Percentiles rank a stretch among this genome's conserved stretches.
Evolutionary conservation across 2,329 filamentous ascomycete species (phyloP).

Genomic region (Coniella vitis): DNA sequence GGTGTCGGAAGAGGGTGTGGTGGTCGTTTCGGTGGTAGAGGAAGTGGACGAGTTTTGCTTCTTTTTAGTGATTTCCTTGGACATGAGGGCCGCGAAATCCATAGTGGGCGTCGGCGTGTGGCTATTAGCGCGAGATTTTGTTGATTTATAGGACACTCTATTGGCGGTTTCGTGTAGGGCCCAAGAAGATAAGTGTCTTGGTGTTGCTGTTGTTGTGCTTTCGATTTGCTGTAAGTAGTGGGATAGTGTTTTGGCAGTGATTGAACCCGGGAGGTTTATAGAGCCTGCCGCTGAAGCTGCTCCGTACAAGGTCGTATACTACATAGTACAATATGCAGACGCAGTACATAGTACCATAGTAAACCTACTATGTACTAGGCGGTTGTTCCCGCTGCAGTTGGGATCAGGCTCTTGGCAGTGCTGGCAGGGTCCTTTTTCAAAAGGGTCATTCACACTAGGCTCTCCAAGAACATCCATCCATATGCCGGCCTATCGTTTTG

Average conservation of each 20-base stretch:
- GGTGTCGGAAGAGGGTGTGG: slow-evolving; percentile 20
- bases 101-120: slow-evolving; percentile 42
- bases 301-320: slow-evolving; percentile 9
- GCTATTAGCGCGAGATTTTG: neutral
- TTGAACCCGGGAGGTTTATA: neutral
- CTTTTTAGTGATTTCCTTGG: slow-evolving; percentile 81
- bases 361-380: too few relatives aligned
- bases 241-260: neutral
- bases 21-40: slow-evolving; percentile 19
- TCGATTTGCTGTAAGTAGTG: too few relatives aligned
- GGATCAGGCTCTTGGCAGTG: neutral
- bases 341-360: too few relatives aligned
- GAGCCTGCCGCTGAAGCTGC: neutral
- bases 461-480: too few relatives aligned
- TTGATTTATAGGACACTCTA: neutral
- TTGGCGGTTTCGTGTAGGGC: neutral
- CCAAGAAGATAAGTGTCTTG: too few relatives aligned
- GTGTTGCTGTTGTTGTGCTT: too few relatives aligned
- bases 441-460: too few relatives aligned
- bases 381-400: slow-evolving; percentile 6
- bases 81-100: slow-evolving; percentile 95
- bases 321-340: too few relatives aligned
- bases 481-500: too few relatives aligned
- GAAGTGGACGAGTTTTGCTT: slow-evolving; percentile 38
- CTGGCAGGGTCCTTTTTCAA: too few relatives aligned